Conservation (phyloP, 2,329 filamentous ascomycete species). For the Plenodomus lindquistii region DNA sequence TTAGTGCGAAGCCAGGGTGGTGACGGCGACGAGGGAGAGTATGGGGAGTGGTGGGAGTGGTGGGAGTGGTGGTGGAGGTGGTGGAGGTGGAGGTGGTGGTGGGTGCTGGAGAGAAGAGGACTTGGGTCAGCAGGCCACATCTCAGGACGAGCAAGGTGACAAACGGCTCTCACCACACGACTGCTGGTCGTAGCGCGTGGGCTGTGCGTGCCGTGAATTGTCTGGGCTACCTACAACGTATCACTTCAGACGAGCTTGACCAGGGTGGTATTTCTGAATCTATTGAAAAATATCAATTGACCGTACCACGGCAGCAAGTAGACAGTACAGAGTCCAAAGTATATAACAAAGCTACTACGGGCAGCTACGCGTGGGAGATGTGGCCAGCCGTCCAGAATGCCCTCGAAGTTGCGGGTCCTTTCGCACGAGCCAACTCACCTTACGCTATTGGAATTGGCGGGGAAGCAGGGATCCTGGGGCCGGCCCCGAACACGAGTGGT, state of each 20-base stretch:
- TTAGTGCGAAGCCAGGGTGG: slow-evolving; percentile 36
- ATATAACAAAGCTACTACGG: slow-evolving; percentile 6
- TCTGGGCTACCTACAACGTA: slow-evolving; percentile 4
- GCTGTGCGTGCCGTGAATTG: slow-evolving; percentile 10
- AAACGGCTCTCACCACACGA: background rate
- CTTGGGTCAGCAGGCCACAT: slow-evolving; percentile 2
- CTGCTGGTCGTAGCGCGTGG: slow-evolving; percentile 7
- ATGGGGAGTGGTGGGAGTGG: background rate
- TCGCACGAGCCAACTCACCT: background rate
- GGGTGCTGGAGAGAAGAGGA: background rate
- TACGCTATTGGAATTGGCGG: background rate
- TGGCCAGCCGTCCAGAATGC: slow-evolving; percentile 19
- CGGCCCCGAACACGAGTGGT: background rate
- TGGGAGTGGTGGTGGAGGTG: background rate
- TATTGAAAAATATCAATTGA: slow-evolving; percentile 2
- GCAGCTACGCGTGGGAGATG: slow-evolving; percentile 8
- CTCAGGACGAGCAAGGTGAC: background rate
- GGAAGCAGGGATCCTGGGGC: slow-evolving; percentile 1
- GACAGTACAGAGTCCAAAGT: slow-evolving; percentile 11
- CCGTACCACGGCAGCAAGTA: background rate
- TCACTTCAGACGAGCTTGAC: slow-evolving; percentile 8
- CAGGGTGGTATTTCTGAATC: slow-evolving; percentile 6
- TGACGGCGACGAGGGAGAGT: slow-evolving; percentile 1
- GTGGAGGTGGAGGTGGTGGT: background rate
- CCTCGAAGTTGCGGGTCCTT: slow-evolving; percentile 17